Percentiles rank a stretch among this genome's conserved stretches.
Conservation (phyloP, 1,139 yeast genomes). For the Kodamaea sp. region DNA sequence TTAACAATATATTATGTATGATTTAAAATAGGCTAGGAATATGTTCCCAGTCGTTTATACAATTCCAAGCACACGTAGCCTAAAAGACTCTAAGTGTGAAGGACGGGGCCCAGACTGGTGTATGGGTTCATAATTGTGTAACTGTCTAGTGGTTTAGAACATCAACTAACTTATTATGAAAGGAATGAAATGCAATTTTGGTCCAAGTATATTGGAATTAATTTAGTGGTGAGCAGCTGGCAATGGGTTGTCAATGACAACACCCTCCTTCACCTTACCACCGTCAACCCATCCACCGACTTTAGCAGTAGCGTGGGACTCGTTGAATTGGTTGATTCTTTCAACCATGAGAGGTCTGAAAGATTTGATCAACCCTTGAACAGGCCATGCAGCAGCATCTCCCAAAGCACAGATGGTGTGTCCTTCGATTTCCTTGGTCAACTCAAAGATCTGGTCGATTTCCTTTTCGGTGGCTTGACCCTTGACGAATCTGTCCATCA, state of each 20-base stretch:
- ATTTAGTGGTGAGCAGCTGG: constrained; percentile 43
- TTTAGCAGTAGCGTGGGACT: constrained; percentile 43
- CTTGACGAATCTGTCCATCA: constrained; percentile 76
- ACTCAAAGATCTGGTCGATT: constrained; percentile 79
- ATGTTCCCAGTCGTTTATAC: too few relatives aligned
- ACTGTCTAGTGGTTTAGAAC: too few relatives aligned
- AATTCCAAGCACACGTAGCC: too few relatives aligned
- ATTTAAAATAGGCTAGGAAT: too few relatives aligned
- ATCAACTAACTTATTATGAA: neutral
- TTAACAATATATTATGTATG: too few relatives aligned
- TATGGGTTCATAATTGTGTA: too few relatives aligned
- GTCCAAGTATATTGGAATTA: neutral
- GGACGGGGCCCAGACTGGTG: too few relatives aligned
- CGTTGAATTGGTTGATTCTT: constrained; percentile 59
- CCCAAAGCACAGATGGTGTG: constrained; percentile 91
- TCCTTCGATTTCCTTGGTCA: constrained; percentile 83
- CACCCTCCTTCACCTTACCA: constrained; percentile 64
- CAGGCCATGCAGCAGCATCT: constrained; percentile 93
- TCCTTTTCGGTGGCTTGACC: constrained; percentile 82
- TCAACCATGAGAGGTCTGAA: constrained; percentile 81
- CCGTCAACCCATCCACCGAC: constrained; percentile 80
- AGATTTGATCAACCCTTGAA: constrained; percentile 81
- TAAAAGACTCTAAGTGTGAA: too few relatives aligned
- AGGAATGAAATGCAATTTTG: constrained; percentile 2
- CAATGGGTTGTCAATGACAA: constrained; percentile 62